Evolutionary conservation across 257 asterid genomes (phyloP), one percentile per base, ranked within the genome.

Genomic region (Nemophila menziesii): DNA sequence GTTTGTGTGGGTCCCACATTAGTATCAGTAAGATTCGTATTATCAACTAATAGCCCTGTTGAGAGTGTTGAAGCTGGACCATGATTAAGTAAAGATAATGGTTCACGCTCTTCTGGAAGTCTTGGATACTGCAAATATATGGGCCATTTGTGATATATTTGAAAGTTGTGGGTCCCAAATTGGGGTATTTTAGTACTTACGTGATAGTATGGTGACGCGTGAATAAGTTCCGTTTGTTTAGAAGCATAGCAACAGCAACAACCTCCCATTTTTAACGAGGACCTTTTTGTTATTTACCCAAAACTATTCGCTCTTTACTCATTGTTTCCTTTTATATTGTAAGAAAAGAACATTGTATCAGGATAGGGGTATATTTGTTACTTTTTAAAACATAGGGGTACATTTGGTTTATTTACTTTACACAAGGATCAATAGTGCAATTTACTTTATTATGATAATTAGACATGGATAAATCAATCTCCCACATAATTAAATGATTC

Each of bases 11-110:
- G 56, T 44, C 67, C 71, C 36, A 43, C 74, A 53, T 48, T 34
- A 23, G 67, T 67, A 51, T 82, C 94, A 67, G 77, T 92, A 56
- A 79, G 71, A 73, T 82, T 87, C 38, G 95, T 79, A n/a, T n/a
- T n/a, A 60, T 87, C 97, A 4, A 87, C 95, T 69, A 83, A 65
- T 44, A 75, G 83, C 36, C 79, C 95, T 8, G 76, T 47, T 48
- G 82, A 64, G 67, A 69, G 60, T 47, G 71, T 55, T 61, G 94
- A 63, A 50, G 54, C 72, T 29, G 64, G 57, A 48, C 67, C 76
- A n/a, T n/a, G n/a, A 50, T 55, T 69, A 53, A 68, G 68, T 56
- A 92, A 48, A 23, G 93, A 64, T 41, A 74, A 62, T 29, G 92
- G 87, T 55, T 59, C 79, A n/a, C 34, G 76, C 61, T 71, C 83